These are phyloP conservation scores for Xanthoconium purpureum DNA, from an alignment of 768 basidiomycete species.

Conservation along the genomic window DNA sequence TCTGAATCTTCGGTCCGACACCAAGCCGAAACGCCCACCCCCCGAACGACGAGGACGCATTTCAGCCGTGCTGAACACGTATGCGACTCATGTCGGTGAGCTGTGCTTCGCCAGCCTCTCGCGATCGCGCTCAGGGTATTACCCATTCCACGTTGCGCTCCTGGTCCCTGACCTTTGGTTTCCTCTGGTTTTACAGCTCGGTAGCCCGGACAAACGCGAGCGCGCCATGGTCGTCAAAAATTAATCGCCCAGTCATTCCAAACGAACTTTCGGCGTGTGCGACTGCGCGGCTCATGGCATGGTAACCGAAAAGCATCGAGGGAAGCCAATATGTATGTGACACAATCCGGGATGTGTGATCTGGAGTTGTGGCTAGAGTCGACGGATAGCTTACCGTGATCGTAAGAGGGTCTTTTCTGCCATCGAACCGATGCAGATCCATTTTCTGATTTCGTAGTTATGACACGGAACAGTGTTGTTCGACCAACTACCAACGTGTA, in stretches of 20 bases:
- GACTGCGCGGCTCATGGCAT: conserved; percentile 6
- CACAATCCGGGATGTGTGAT: not conserved
- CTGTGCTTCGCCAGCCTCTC: too few species aligned
- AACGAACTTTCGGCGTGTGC: not conserved
- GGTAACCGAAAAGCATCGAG: conserved; percentile 4
- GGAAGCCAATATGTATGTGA: not conserved
- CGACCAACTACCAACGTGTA: conserved; percentile 9
- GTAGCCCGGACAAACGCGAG: not conserved
- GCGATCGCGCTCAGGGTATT: not conserved
- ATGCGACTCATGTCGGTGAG: too few species aligned
- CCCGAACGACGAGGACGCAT: too few species aligned
- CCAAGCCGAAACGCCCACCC: too few species aligned
- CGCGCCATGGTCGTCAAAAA: not conserved
- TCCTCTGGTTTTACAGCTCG: not conserved
- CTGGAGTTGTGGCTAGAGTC: not conserved
- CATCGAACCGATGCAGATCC: not conserved
- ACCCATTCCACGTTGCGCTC: not conserved
- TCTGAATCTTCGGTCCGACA: too few species aligned
- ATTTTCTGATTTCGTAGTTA: not conserved
- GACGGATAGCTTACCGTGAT: not conserved
- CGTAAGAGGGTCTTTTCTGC: not conserved
- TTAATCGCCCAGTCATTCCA: not conserved
- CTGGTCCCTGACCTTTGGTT: not conserved
- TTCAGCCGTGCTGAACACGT: too few species aligned
- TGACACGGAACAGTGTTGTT: not conserved